Evolutionary conservation across 129 eudicot genomes (phyloP), one percentile per base, ranked within the genome.

Genomic region (Artemisia tridentata): DNA sequence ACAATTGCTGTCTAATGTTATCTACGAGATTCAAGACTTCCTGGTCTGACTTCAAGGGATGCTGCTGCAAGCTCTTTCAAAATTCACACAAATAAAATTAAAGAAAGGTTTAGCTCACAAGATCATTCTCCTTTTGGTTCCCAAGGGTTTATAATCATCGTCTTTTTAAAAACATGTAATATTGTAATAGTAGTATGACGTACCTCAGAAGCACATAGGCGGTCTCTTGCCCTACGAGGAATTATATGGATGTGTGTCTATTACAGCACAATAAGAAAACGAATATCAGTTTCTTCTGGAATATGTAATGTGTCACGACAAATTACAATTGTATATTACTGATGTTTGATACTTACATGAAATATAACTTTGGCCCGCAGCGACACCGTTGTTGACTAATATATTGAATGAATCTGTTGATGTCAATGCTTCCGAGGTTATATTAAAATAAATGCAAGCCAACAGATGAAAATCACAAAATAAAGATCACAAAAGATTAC

Each of bases 181-280:
- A 3, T 27, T 3, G 12, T 59, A 34, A 21, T 57, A 71, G 43
- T 43, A 16, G 14, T 23, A 75, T 57, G 58, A 48, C 79, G 18
- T 85, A 92, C 98, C 98, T 89, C 98, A 16, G 98, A 92, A 71
- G 88, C 84, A 96, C 98, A 92, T 68, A 92, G 73, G 77, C 96
- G 84, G 72, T 92, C 98, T 7, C 86, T 75, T 75, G 90, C 90
- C 64, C 83, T 89, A 11, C 96, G 90, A 5, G 96, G 98, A 74
- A 92, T 89, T 76, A 89, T 87, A 81, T 92, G 96, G 66, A 92
- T 29, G n/a, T n/a, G n/a, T n/a, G n/a, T n/a, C n/a, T n/a, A n/a
- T n/a, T n/a, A n/a, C n/a, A n/a, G n/a, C n/a, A 72, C 38, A 66
- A 68, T 29, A 45, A 73, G n/a, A 16, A 68, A n/a, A 25, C 68